Percentiles rank a stretch among this genome's conserved stretches.
phyloP scores from a whole-genome alignment of 1,139 yeast genomes.

The Hansenula anomala region DNA sequence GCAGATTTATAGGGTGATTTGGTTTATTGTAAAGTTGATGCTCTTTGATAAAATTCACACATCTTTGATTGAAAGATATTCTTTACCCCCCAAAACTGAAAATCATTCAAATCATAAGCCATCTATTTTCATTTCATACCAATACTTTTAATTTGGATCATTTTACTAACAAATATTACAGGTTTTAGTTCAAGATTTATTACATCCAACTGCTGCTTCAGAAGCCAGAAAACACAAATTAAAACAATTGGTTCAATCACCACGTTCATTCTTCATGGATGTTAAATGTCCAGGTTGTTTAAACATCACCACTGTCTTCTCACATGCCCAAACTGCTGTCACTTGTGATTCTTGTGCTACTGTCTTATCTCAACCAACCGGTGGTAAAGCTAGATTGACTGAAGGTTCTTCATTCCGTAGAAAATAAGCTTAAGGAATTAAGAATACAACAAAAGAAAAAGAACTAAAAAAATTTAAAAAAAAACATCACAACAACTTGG shows the following conservation, averaged over 20 bases:
- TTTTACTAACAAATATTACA: conserved; percentile 22
- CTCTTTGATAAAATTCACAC: no score
- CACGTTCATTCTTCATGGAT: conserved; percentile 99
- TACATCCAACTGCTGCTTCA: conserved; percentile 95
- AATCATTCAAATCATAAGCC: no score
- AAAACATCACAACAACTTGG: background rate
- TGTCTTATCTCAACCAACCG: conserved; percentile 98
- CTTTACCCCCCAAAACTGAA: no score
- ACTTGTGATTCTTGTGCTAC: conserved; percentile 98
- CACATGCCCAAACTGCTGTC: conserved; percentile 99
- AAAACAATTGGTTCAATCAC: conserved; percentile 94
- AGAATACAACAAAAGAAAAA: background rate
- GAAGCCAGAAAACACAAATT: conserved; percentile 97
- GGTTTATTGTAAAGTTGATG: no score
- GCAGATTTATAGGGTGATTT: no score
- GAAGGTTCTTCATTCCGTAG: conserved; percentile 99
- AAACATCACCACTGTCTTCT: conserved; percentile 98
- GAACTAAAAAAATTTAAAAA: background rate
- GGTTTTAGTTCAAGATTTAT: conserved; percentile 97
- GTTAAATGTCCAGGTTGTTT: conserved; percentile 99
- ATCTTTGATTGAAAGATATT: no score
- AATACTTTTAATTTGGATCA: no score
- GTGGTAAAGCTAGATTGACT: conserved; percentile 99
- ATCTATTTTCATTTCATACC: background rate
- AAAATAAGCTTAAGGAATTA: conserved; percentile 53